Conservation (phyloP, 768 basidiomycete genomes). For the Guyanaporus albipodus region DNA sequence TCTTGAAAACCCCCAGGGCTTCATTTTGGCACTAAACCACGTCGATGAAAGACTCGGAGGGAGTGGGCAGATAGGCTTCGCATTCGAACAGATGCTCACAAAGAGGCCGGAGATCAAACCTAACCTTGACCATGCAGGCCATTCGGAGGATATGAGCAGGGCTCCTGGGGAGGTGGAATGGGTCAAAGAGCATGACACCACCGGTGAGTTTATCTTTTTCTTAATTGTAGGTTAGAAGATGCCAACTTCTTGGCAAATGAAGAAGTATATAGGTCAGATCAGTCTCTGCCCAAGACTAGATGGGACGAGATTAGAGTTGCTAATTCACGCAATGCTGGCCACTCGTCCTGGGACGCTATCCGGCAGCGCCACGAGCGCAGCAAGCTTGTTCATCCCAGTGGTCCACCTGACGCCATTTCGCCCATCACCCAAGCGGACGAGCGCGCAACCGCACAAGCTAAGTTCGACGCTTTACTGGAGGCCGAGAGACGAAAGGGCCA, state of each 20-base stretch:
- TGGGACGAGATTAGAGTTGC: constrained; percentile 68
- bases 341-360: constrained; percentile 65
- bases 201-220: constrained; percentile 12
- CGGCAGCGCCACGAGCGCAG: constrained; percentile 53
- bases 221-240: not conserved
- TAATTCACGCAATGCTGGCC: constrained; percentile 39
- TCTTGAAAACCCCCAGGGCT: constrained; percentile 29
- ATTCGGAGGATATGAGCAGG: constrained; percentile 4
- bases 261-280: constrained; percentile 4
- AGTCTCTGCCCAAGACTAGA: constrained; percentile 31
- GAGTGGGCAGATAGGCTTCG: constrained; percentile 25
- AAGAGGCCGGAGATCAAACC: constrained; percentile 12
- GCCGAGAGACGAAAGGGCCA: constrained; percentile 44
- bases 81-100: constrained; percentile 22
- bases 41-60: constrained; percentile 32
- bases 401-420: constrained; percentile 5
- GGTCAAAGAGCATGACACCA: constrained; percentile 7
- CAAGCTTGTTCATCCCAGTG: constrained; percentile 13
- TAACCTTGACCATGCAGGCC: constrained; percentile 1
- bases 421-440: constrained; percentile 25
- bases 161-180: constrained; percentile 18
- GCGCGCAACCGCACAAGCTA: constrained; percentile 46
- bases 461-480: constrained; percentile 57
- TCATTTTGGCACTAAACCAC: constrained; percentile 29
- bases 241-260: constrained; percentile 4